These are phyloP conservation scores for Lactifluus piperatus DNA, from an alignment of 768 basidiomycete species.

Conservation along the genomic window DNA sequence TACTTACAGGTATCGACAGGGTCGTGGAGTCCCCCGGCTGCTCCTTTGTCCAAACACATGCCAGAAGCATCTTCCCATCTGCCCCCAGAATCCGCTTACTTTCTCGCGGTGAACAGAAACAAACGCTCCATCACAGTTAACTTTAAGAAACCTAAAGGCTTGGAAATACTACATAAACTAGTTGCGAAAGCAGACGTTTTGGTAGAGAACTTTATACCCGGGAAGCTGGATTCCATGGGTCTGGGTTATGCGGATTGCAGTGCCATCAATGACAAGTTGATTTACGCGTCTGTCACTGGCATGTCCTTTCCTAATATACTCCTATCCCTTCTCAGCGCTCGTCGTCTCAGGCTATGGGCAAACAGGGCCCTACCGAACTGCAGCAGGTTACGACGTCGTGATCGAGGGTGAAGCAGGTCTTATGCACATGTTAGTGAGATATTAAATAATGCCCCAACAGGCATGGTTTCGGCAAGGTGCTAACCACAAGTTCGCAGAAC, in stretches of 20 bases:
- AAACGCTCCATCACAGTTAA: conserved; percentile 87
- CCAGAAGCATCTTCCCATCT: conserved; percentile 51
- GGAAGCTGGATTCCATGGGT: conserved; percentile 78
- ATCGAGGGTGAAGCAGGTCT: conserved; percentile 69
- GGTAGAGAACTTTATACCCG: conserved; percentile 82
- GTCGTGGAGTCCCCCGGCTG: conserved; percentile 32
- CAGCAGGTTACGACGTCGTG: conserved; percentile 80
- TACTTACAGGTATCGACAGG: conserved; percentile 15
- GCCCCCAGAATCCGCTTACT: conserved; percentile 90
- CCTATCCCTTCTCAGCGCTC: not conserved
- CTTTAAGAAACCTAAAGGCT: conserved; percentile 71
- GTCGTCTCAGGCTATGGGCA: conserved; percentile 64
- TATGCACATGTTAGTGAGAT: conserved; percentile 73
- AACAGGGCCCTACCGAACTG: conserved; percentile 76
- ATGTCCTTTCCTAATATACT: conserved; percentile 12
- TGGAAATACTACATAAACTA: conserved; percentile 63
- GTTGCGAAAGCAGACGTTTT: conserved; percentile 72
- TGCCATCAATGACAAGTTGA: conserved; percentile 66
- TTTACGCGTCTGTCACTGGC: conserved; percentile 91
- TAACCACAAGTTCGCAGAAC: conserved; percentile 43
- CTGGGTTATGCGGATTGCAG: conserved; percentile 79
- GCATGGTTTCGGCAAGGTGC: conserved; percentile 11
- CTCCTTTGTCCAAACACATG: conserved; percentile 32
- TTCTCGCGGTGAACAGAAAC: conserved; percentile 81
- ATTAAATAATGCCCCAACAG: conserved; percentile 1